These are phyloP conservation scores for Cryptosporidium sp. DNA, from an alignment of 169 alveolate genomes.

Conservation along the genomic window DNA sequence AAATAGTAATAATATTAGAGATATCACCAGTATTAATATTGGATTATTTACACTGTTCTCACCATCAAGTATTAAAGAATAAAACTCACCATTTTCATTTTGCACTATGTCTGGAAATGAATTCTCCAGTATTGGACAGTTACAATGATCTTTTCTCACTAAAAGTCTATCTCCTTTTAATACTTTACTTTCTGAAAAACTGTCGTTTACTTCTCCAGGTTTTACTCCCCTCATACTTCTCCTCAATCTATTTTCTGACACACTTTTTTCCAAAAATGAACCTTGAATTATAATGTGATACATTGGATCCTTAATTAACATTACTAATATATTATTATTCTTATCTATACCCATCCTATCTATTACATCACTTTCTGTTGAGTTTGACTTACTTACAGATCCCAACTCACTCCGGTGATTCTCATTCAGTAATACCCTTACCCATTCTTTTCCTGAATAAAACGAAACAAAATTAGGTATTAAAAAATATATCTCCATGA, in stretches of 20 bases:
- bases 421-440: constrained; percentile 5
- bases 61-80: constrained; percentile 29
- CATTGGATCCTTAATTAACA: constrained; percentile 7
- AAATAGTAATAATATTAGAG: constrained; percentile 24
- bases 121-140: constrained; percentile 11
- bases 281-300: neutral
- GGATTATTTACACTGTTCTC: constrained; percentile 21
- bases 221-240: neutral
- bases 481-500: constrained; percentile 42
- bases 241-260: neutral
- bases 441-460: constrained; percentile 54
- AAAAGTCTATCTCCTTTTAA: neutral
- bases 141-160: constrained; percentile 31
- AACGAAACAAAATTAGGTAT: constrained; percentile 22
- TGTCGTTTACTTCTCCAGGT: neutral
- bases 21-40: constrained; percentile 10
- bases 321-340: neutral
- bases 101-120: neutral
- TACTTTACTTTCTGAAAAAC: neutral
- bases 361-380: neutral
- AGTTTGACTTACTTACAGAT: neutral
- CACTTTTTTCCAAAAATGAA: neutral
- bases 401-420: neutral
- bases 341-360: neutral
- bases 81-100: neutral